These are phyloP conservation scores for Capsaspora owczarzaki DNA, from an alignment of 78 protist species.

Conservation along the genomic window DNA sequence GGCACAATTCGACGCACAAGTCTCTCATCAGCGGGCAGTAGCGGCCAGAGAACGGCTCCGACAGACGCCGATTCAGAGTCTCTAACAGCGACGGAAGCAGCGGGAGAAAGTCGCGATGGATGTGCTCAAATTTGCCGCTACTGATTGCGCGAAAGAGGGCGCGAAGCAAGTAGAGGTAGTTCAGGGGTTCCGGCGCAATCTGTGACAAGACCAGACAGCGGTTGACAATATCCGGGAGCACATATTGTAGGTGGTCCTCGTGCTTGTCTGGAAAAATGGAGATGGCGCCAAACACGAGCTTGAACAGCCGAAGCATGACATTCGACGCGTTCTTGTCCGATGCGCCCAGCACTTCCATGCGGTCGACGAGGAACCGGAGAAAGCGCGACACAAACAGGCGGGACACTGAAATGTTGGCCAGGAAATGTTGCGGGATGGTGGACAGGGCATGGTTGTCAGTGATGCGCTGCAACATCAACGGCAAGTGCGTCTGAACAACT, in stretches of 20 bases:
- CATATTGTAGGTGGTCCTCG: conserved; percentile 63
- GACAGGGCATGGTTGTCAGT: conserved; percentile 38
- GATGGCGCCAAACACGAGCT: conserved; percentile 59
- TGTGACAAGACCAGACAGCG: neutral
- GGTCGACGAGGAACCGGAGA: conserved; percentile 41
- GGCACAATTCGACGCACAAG: conserved; percentile 74
- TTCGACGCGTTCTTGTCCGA: neutral
- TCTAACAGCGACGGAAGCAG: conserved; percentile 61
- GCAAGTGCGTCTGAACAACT: conserved; percentile 33
- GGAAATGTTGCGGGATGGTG: conserved; percentile 71
- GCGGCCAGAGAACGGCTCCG: neutral
- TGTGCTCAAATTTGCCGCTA: conserved; percentile 65
- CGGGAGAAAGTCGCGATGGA: conserved; percentile 65
- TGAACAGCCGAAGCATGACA: conserved; percentile 56
- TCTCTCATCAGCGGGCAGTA: conserved; percentile 28
- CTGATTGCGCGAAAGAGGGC: conserved; percentile 56
- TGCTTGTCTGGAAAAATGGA: conserved; percentile 42
- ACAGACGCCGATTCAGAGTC: conserved; percentile 37
- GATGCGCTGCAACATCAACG: conserved; percentile 40
- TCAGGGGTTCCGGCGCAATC: conserved; percentile 20
- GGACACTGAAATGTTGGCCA: conserved; percentile 22
- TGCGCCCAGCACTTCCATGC: conserved; percentile 18
- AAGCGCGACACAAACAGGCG: conserved; percentile 34
- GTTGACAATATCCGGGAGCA: conserved; percentile 45
- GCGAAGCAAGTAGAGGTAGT: conserved; percentile 51